Base-by-base conservation (phyloP, 805 yeast species). In the Wickerhamiella shivajii region DNA sequence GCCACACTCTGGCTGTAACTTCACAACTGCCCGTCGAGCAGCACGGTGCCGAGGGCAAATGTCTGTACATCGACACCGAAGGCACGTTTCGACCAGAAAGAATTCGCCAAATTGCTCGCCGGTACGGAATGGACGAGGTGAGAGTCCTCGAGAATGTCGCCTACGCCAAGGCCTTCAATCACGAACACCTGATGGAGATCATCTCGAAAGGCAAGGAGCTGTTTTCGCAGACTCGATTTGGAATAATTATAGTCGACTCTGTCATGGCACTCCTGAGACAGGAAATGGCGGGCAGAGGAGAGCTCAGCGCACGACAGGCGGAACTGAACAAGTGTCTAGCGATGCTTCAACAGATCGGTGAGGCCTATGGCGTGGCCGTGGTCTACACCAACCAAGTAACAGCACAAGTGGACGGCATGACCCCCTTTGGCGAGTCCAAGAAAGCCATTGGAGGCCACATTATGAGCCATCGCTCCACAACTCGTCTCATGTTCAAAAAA, bases 31-130 rank as follows among this genome's bases (percentile, higher is more conserved):
- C 97, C 4, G 71, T 87, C 32, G 96, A 85, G 51, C 77, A 79
- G 77, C 96, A 96, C 25, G 98, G 98, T 40, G 98, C 95, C 33
- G 98, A 90, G 60, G 98, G 98, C 21, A 84, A 90, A 57, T 87
- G 96, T 55, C 63, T 90, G 36, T 90, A 80, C 52, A 85, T 90
- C 40, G 98, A 90, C 51, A 87, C 97, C 0, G 98, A 87, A 53
- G 95, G 96, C 13, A 90, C 98, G 2, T 90, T 90, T 55, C 68
- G 98, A 52, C 96, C 97, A 1, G 77, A 76, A 27, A 69, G 98
- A 47, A 63, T 90, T 44, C 78, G 80, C 6, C 75, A 93, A 1
- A 84, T 90, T 44, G 94, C 95, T 2, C 76, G 76, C 51, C 65
- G 98, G 45, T 90, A 78, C 52, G 95, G 95, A 0, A 64, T 90